These are phyloP conservation scores for Imleria badia DNA, from an alignment of 768 basidiomycete genomes.

Conservation along the genomic window DNA sequence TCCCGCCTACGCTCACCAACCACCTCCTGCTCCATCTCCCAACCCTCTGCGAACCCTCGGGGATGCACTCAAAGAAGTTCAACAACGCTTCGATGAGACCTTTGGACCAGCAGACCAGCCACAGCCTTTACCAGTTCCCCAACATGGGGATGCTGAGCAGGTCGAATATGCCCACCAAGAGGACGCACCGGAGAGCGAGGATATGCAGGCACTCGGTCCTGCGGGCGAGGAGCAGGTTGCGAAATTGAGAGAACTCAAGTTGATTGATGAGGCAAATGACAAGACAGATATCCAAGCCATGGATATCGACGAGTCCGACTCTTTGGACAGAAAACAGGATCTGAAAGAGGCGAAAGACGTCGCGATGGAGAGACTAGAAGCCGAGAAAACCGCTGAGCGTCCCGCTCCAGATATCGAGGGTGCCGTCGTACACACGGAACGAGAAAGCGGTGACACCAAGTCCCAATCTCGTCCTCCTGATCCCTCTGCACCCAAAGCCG, in stretches of 20 bases:
- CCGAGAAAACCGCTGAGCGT: slow-evolving; percentile 28
- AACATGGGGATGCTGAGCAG: slow-evolving; percentile 43
- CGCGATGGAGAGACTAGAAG: slow-evolving; percentile 26
- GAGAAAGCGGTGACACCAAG: slow-evolving; percentile 4
- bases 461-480: slow-evolving; percentile 21
- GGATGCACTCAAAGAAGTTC: slow-evolving; percentile 79
- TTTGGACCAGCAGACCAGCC: slow-evolving; percentile 42
- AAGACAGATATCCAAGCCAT: slow-evolving; percentile 41
- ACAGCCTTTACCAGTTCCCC: slow-evolving; percentile 34
- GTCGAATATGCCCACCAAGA: slow-evolving; percentile 67
- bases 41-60: slow-evolving; percentile 80
- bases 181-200: slow-evolving; percentile 63
- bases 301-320: slow-evolving; percentile 43
- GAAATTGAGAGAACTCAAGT: slow-evolving; percentile 75
- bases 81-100: slow-evolving; percentile 83
- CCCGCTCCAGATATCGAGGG: slow-evolving; percentile 41
- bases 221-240: slow-evolving; percentile 82
- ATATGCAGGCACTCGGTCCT: slow-evolving; percentile 88
- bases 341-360: slow-evolving; percentile 27
- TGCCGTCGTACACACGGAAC: slow-evolving; percentile 41
- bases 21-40: slow-evolving; percentile 33
- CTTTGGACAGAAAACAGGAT: slow-evolving; percentile 14
- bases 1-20: slow-evolving; percentile 38
- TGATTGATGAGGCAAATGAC: slow-evolving; percentile 61
- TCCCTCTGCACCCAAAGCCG: slow-evolving; percentile 29